Evolutionary conservation across 2,329 filamentous ascomycete species (phyloP).

Genomic region (Hymenoscyphus albidus): DNA sequence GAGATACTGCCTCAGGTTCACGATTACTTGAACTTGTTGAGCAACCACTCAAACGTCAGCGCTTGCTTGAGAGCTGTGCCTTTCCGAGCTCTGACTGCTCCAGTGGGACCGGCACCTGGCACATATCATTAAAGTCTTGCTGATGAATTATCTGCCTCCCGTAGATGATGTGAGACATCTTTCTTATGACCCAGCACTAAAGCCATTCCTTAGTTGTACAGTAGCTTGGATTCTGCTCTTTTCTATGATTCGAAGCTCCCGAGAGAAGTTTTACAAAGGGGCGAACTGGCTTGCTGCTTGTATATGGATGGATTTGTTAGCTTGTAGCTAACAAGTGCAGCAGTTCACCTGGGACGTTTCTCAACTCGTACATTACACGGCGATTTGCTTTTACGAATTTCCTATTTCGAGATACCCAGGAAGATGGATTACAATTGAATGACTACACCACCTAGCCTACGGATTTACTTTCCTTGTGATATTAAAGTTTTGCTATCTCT

Average conservation of each 20-base stretch:
- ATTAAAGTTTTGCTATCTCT: neutral
- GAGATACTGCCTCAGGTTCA: conserved; percentile 55
- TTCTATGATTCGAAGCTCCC: neutral
- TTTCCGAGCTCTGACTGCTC: conserved; percentile 39
- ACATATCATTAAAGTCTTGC: neutral
- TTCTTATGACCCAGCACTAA: neutral
- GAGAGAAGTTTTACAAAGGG: neutral
- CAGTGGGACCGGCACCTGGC: neutral
- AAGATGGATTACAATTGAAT: neutral
- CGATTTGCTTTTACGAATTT: conserved; percentile 3
- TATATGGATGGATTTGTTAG: conserved; percentile 4
- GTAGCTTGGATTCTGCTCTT: neutral
- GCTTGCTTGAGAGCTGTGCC: conserved; percentile 51
- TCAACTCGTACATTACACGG: neutral
- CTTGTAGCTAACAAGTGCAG: neutral
- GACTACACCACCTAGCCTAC: neutral
- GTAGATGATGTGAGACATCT: neutral
- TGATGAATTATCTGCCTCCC: neutral
- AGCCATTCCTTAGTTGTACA: neutral
- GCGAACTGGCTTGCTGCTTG: neutral
- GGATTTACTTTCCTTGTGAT: neutral
- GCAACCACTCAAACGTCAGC: conserved; percentile 57
- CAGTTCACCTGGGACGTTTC: neutral
- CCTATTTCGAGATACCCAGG: conserved; percentile 2
- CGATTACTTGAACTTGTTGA: conserved; percentile 56